A percentile compares a stretch with the other conserved stretches of the same genome.
Conservation (phyloP, 805 yeast species). For the Vanderwaltozyma polyspora region DNA sequence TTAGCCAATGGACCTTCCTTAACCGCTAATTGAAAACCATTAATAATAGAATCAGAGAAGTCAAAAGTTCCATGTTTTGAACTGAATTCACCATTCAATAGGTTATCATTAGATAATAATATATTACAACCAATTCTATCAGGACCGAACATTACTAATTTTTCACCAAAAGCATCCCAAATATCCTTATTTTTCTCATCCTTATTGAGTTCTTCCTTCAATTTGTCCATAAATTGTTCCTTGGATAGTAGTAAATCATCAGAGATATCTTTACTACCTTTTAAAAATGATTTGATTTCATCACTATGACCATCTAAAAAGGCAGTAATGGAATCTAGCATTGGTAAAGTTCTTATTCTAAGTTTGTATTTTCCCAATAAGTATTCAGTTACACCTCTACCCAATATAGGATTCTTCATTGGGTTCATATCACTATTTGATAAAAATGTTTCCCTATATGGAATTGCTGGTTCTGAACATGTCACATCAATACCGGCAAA, state of each 20-base stretch:
- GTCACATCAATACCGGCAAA: slow-evolving; percentile 86
- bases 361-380: slow-evolving; percentile 40
- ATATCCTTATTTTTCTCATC: slow-evolving; percentile 16
- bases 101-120: slow-evolving; percentile 34
- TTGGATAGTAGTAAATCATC: slow-evolving; percentile 1
- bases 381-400: slow-evolving; percentile 40
- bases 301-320: slow-evolving; percentile 39
- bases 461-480: slow-evolving; percentile 86
- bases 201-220: slow-evolving; percentile 25
- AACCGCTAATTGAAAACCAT: slow-evolving; percentile 78
- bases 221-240: slow-evolving; percentile 22
- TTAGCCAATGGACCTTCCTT: slow-evolving; percentile 80
- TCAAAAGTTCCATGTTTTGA: slow-evolving; percentile 20
- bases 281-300: slow-evolving; percentile 28
- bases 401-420: slow-evolving; percentile 33
- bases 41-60: slow-evolving; percentile 53
- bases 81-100: slow-evolving; percentile 28
- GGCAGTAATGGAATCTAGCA: slow-evolving; percentile 39
- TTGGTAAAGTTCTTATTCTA: slow-evolving; percentile 37
- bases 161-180: slow-evolving; percentile 26
- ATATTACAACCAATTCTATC: slow-evolving; percentile 66
- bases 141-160: slow-evolving; percentile 64
- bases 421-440: slow-evolving; percentile 41
- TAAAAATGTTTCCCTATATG: slow-evolving; percentile 77
- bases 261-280: slow-evolving; percentile 10